Percentiles rank a stretch among this genome's conserved stretches.
Evolutionary conservation across 2,329 filamentous ascomycete species (phyloP).

Genomic region (Ophiostoma himal-ulmi): DNA sequence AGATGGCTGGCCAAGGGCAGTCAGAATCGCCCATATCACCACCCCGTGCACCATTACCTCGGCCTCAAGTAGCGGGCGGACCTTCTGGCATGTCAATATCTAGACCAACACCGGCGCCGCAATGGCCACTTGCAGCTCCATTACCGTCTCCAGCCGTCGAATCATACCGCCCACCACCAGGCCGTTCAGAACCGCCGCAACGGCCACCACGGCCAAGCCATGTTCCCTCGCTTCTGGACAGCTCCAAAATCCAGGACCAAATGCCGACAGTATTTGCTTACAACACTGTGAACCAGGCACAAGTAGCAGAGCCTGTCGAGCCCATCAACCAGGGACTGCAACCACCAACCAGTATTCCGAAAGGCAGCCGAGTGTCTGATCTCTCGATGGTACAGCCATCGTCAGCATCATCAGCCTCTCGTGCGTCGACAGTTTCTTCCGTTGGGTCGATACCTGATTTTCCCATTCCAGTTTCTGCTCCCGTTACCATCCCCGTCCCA

Average conservation of each 20-base stretch:
- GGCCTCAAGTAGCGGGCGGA: slow-evolving; percentile 26
- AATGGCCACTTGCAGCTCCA: slow-evolving; percentile 48
- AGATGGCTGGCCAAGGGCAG: slow-evolving; percentile 18
- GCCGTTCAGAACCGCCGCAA: slow-evolving; percentile 48
- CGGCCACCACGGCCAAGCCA: slow-evolving; percentile 55
- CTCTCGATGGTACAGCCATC: slow-evolving; percentile 39
- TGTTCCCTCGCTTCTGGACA: slow-evolving; percentile 54
- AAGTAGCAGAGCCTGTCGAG: neutral
- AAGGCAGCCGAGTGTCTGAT: slow-evolving; percentile 36
- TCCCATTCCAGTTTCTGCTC: slow-evolving; percentile 33
- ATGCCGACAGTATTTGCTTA: slow-evolving; percentile 46
- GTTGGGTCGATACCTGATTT: slow-evolving; percentile 57
- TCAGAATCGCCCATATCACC: slow-evolving; percentile 27
- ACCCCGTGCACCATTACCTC: slow-evolving; percentile 29
- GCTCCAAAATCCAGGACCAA: slow-evolving; percentile 50
- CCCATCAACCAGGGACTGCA: neutral
- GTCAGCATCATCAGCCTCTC: slow-evolving; percentile 40
- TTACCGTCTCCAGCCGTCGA: slow-evolving; percentile 33
- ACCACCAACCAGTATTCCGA: slow-evolving; percentile 31
- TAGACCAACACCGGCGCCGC: slow-evolving; percentile 46
- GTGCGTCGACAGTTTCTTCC: slow-evolving; percentile 49
- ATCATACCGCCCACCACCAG: slow-evolving; percentile 48
- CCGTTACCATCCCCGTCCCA: slow-evolving; percentile 25
- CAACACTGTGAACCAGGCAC: neutral
- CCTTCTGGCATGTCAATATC: slow-evolving; percentile 39